Percentiles rank a stretch among this genome's conserved stretches.
phyloP scores from a whole-genome alignment of 208 protist genomes.

The Leishmania lainsoni region DNA sequence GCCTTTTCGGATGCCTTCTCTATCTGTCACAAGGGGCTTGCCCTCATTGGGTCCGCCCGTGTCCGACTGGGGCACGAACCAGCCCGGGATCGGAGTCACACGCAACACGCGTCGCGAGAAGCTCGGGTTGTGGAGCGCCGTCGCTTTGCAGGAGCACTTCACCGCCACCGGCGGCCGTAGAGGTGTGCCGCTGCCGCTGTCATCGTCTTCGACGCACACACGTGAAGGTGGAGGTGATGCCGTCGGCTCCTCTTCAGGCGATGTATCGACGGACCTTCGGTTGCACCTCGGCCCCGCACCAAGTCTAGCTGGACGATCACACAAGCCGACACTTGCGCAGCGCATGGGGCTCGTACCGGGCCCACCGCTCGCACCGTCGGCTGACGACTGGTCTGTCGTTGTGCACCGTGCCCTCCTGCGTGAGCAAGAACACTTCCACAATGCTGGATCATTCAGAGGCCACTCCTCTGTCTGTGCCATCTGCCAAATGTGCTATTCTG shows the following conservation, averaged over 20 bases:
- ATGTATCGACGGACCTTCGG: conserved; percentile 4
- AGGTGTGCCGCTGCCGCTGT: conserved; percentile 17
- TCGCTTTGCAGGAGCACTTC: conserved; percentile 89
- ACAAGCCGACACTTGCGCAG: conserved; percentile 74
- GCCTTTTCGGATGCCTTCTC: background rate
- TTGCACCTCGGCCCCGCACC: conserved; percentile 19
- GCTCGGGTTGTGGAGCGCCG: conserved; percentile 80
- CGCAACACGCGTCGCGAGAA: conserved; percentile 49
- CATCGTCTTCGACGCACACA: background rate
- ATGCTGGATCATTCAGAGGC: background rate
- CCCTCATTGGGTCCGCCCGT: conserved; percentile 47
- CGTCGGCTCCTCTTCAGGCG: background rate
- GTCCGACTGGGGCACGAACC: conserved; percentile 34
- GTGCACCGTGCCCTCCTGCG: conserved; percentile 61
- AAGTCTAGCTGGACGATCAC: conserved; percentile 32
- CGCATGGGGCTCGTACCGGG: conserved; percentile 82
- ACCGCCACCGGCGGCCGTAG: conserved; percentile 38
- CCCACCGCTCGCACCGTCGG: conserved; percentile 62
- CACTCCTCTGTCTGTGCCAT: conserved; percentile 60
- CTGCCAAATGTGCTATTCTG: conserved; percentile 73
- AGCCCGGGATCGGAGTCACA: background rate
- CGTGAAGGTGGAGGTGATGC: background rate
- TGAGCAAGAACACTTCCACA: conserved; percentile 8
- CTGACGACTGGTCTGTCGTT: conserved; percentile 67
- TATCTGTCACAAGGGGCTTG: conserved; percentile 9